Evolutionary conservation across 306 rosid genomes (phyloP).

Genomic region (Arachis stenosperma): DNA sequence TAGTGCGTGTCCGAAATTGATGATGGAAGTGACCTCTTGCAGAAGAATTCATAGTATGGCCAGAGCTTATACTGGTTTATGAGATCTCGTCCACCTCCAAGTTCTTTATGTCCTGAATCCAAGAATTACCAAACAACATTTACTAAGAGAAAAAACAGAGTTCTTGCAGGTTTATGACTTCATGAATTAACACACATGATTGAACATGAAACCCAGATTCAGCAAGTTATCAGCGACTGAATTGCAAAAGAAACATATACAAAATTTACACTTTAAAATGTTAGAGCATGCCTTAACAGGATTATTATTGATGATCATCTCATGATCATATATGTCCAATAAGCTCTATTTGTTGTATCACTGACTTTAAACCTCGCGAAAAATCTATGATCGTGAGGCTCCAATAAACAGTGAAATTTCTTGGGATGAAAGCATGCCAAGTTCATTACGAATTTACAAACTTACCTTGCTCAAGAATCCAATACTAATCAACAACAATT

Average conservation of each 20-base stretch:
- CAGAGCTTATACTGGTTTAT: conserved; percentile 76
- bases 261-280: conserved; percentile 36
- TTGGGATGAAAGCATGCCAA: neutral
- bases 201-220: neutral
- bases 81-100: conserved; percentile 83
- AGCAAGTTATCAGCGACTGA: conserved; percentile 28
- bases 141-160: conserved; percentile 5
- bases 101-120: conserved; percentile 75
- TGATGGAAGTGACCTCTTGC: conserved; percentile 82
- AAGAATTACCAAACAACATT: conserved; percentile 25
- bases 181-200: no score
- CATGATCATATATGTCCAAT: conserved; percentile 40
- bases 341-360: conserved; percentile 53
- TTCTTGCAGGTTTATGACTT: neutral
- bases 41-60: conserved; percentile 79
- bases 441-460: neutral
- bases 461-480: neutral
- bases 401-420: conserved; percentile 41
- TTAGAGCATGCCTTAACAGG: conserved; percentile 43
- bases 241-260: neutral
- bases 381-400: conserved; percentile 45
- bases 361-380: conserved; percentile 52
- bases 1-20: conserved; percentile 82
- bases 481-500: conserved; percentile 1
- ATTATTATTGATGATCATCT: conserved; percentile 35